Evolutionary conservation across 2,329 filamentous ascomycete species (phyloP).

Genomic region (Ascosphaera apis): DNA sequence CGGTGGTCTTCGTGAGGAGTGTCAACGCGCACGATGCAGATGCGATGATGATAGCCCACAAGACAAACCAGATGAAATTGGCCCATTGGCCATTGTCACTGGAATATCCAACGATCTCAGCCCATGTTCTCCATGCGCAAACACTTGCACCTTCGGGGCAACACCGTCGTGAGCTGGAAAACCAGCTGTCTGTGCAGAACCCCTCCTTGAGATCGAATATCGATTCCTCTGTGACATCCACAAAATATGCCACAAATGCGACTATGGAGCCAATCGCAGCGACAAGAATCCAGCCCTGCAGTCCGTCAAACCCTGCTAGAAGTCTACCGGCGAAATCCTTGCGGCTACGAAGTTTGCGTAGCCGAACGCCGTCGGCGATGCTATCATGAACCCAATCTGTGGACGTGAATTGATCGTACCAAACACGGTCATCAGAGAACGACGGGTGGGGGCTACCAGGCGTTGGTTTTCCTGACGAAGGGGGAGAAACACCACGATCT

Average conservation of each 20-base stretch:
- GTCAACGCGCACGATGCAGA: slow-evolving; percentile 55
- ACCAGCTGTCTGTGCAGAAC: slow-evolving; percentile 54
- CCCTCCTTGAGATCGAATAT: slow-evolving; percentile 85
- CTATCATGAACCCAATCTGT: slow-evolving; percentile 97
- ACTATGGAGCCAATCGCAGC: slow-evolving; percentile 73
- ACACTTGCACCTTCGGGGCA: slow-evolving; percentile 33
- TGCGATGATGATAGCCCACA: slow-evolving; percentile 47
- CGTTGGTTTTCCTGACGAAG: slow-evolving; percentile 12
- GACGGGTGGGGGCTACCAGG: slow-evolving; percentile 31
- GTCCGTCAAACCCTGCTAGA: slow-evolving; percentile 55
- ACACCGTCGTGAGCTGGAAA: slow-evolving; percentile 45
- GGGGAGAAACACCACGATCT: slow-evolving; percentile 40
- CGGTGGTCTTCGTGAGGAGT: slow-evolving; percentile 75
- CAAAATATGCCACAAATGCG: slow-evolving; percentile 64
- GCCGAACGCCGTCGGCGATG: slow-evolving; percentile 77
- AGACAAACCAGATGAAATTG: slow-evolving; percentile 57
- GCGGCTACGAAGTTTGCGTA: slow-evolving; percentile 57
- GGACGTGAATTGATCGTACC: slow-evolving; percentile 97
- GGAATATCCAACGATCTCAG: slow-evolving; percentile 34
- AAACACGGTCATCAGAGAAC: slow-evolving; percentile 65
- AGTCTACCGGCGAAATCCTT: slow-evolving; percentile 71
- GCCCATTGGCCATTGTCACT: slow-evolving; percentile 31
- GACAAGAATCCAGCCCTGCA: slow-evolving; percentile 85
- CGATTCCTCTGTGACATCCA: slow-evolving; percentile 65
- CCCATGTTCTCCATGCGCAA: slow-evolving; percentile 40